phyloP scores from a whole-genome alignment of 768 basidiomycete species.

The Nevesoporus exiguus region DNA sequence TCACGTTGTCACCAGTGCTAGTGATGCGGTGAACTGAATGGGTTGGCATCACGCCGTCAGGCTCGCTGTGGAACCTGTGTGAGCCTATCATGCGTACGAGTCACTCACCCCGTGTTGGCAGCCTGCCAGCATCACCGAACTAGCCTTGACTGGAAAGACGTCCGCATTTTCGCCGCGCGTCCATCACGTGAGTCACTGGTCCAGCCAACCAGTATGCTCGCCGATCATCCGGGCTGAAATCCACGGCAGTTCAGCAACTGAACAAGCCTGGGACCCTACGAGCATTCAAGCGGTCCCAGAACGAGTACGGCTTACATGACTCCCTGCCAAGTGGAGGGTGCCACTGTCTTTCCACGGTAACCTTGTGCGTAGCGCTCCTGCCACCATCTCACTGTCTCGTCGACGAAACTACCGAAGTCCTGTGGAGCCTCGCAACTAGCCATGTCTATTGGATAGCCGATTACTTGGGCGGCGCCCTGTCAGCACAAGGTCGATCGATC shows the following conservation, averaged over 20 bases:
- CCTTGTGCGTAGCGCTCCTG: background rate
- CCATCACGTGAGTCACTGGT: too few species aligned
- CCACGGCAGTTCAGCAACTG: too few species aligned
- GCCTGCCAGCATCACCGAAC: too few species aligned
- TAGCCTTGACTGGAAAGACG: too few species aligned
- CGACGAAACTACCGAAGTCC: conserved; percentile 14
- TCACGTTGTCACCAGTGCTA: background rate
- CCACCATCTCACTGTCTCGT: background rate
- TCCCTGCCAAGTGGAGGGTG: background rate
- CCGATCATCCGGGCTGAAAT: too few species aligned
- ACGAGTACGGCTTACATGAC: background rate
- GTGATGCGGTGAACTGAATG: background rate
- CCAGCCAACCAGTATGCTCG: too few species aligned
- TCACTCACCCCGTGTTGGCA: too few species aligned
- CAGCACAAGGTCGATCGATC: conserved; percentile 3
- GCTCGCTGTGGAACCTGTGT: background rate
- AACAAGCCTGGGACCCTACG: too few species aligned
- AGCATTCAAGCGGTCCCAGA: too few species aligned
- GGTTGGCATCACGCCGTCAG: background rate
- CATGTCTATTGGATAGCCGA: background rate
- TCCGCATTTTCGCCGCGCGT: too few species aligned
- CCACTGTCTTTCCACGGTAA: background rate
- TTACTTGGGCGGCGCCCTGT: background rate
- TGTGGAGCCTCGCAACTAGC: conserved; percentile 2
- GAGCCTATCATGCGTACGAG: background rate